Evolutionary conservation across 208 protist species (phyloP).

Genomic region (Trypanosoma grayi): DNA sequence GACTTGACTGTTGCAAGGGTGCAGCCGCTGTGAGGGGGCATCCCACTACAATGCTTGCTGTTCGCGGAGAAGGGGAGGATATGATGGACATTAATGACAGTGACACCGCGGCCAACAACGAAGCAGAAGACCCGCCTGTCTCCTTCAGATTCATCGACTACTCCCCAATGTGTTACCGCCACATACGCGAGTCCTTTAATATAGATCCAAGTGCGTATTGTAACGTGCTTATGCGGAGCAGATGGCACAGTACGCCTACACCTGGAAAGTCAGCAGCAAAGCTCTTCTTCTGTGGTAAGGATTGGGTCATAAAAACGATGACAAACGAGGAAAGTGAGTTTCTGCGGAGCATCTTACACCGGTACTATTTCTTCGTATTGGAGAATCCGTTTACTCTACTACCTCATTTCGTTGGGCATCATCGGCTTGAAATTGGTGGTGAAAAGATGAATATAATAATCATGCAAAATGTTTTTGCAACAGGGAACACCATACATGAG

Average conservation of each 20-base stretch:
- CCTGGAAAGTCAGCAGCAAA: slow-evolving; percentile 88
- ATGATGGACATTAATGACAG: slow-evolving; percentile 26
- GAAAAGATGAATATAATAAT: slow-evolving; percentile 86
- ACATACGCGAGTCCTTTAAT: slow-evolving; percentile 86
- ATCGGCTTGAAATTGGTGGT: slow-evolving; percentile 61
- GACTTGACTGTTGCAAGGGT: slow-evolving; percentile 33
- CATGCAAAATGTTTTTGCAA: slow-evolving; percentile 95
- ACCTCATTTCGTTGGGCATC: slow-evolving; percentile 90
- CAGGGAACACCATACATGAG: slow-evolving; percentile 85
- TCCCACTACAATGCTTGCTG: background rate
- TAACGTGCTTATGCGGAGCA: slow-evolving; percentile 64
- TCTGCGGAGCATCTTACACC: slow-evolving; percentile 84
- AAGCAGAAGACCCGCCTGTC: slow-evolving; percentile 31
- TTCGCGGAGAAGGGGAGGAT: background rate
- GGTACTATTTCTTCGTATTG: slow-evolving; percentile 90
- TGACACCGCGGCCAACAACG: slow-evolving; percentile 34
- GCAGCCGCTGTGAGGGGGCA: slow-evolving; percentile 5
- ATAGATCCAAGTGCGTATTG: slow-evolving; percentile 74
- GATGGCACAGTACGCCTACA: slow-evolving; percentile 87
- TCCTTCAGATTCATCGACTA: slow-evolving; percentile 86
- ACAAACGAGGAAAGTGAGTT: slow-evolving; percentile 84
- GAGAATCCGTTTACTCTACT: slow-evolving; percentile 90
- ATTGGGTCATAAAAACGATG: slow-evolving; percentile 95
- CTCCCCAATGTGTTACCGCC: slow-evolving; percentile 90
- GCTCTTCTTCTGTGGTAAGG: slow-evolving; percentile 90